Percentiles rank a stretch among this genome's conserved stretches.
Conservation (phyloP, 164 flowering plant genomes). For the Nelumbo lutea region DNA sequence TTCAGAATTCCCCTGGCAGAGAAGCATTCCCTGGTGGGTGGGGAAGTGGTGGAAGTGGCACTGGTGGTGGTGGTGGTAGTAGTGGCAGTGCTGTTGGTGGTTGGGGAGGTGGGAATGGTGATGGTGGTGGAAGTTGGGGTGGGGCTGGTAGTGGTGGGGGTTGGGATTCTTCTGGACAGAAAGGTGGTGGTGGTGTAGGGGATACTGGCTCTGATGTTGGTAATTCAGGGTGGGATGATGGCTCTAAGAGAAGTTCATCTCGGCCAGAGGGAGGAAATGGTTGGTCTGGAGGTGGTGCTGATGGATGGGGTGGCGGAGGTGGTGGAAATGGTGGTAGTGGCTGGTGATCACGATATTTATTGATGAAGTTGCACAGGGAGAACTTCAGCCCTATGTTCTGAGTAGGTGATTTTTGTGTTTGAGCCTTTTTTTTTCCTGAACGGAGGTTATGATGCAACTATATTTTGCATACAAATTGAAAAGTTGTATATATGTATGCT, state of each 20-base stretch:
- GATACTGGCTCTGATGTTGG: conserved; percentile 18
- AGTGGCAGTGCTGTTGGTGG: conserved; percentile 14
- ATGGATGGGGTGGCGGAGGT: conserved; percentile 2
- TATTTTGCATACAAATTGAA: not conserved
- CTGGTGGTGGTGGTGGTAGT: conserved; percentile 25
- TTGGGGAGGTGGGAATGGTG: conserved; percentile 16
- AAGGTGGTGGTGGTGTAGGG: conserved; percentile 5
- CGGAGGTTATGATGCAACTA: not conserved
- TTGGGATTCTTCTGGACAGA: not conserved
- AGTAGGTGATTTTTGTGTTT: not conserved
- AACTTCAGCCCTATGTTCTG: not conserved
- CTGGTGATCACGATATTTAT: conserved; percentile 3
- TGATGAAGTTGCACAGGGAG: not conserved
- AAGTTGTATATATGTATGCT: not conserved
- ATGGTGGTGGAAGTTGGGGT: conserved; percentile 13
- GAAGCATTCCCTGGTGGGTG: conserved; percentile 75
- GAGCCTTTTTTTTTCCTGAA: not conserved
- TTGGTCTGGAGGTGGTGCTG: conserved; percentile 17
- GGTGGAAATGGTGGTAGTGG: conserved; percentile 15
- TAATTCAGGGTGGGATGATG: conserved; percentile 25
- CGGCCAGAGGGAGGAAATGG: conserved; percentile 7
- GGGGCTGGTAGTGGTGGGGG: conserved; percentile 16
- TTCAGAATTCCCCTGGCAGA: conserved; percentile 59
- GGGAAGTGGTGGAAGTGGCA: conserved; percentile 39
- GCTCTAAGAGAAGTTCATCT: conserved; percentile 13